A percentile compares a stretch with the other conserved stretches of the same genome.
Conservation (phyloP, 352 stramenopile genomes). For the Phytopythium delawarense region DNA sequence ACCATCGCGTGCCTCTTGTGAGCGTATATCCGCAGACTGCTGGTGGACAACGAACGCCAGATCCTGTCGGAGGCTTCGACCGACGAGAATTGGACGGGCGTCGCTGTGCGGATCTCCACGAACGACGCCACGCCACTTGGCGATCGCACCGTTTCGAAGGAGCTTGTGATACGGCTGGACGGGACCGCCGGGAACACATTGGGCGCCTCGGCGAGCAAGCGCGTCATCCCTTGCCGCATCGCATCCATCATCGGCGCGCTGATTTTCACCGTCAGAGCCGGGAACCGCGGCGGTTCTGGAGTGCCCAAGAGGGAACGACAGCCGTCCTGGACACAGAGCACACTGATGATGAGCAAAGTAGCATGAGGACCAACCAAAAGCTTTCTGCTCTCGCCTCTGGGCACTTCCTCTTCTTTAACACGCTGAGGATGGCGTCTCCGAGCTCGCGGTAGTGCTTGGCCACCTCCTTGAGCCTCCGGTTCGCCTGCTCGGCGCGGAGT, state of each 20-base stretch:
- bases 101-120: neutral
- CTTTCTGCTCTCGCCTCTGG: neutral
- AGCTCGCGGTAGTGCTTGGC: neutral
- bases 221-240: neutral
- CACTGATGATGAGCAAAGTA: neutral
- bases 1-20: neutral
- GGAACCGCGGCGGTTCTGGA: neutral
- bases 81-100: neutral
- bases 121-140: neutral
- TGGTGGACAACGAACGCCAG: neutral
- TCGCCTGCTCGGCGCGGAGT: neutral
- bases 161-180: neutral
- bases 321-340: neutral
- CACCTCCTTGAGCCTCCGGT: neutral
- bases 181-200: neutral
- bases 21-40: neutral
- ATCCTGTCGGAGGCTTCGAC: neutral
- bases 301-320: neutral
- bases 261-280: neutral
- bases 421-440: neutral
- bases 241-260: neutral
- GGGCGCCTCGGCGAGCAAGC: neutral
- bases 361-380: neutral
- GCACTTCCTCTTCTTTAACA: neutral
- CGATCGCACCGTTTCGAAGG: neutral